These are phyloP conservation scores for Wallacemonas collosoma DNA, from an alignment of 208 protist species.

Conservation along the genomic window DNA sequence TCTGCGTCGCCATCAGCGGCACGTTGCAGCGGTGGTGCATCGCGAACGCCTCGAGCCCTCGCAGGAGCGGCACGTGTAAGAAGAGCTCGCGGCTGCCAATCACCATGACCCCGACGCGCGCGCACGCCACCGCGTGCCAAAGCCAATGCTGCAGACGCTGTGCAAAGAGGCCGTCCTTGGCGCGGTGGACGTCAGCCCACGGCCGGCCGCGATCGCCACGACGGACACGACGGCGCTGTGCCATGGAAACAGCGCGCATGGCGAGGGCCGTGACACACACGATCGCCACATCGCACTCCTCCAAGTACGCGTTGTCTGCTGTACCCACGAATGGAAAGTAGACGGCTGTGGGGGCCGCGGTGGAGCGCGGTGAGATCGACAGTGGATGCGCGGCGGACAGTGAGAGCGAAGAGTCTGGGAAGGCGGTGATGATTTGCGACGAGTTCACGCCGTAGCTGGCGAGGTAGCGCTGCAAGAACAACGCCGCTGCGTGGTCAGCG, in stretches of 20 bases:
- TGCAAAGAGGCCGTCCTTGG: constrained; percentile 38
- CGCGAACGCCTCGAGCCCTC: constrained; percentile 58
- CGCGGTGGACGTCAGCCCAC: constrained; percentile 35
- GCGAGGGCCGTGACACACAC: constrained; percentile 61
- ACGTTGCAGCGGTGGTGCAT: constrained; percentile 40
- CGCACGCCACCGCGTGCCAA: constrained; percentile 61
- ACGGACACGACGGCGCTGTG: constrained; percentile 8
- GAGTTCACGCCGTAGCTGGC: constrained; percentile 28
- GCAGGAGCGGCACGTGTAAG: constrained; percentile 55
- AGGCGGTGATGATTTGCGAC: constrained; percentile 11
- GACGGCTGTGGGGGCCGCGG: background rate
- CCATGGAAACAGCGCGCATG: background rate
- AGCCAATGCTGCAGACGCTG: constrained; percentile 77
- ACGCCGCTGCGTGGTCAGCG: constrained; percentile 59
- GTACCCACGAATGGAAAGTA: constrained; percentile 35
- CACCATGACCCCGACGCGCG: constrained; percentile 57
- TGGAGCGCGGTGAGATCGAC: background rate
- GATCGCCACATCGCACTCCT: constrained; percentile 69
- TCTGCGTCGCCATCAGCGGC: constrained; percentile 24
- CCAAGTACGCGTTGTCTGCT: constrained; percentile 24
- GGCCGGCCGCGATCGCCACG: constrained; percentile 21
- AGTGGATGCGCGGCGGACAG: no score
- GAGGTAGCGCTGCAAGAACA: constrained; percentile 56
- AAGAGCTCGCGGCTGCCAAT: constrained; percentile 75
- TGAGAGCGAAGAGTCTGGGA: background rate